Evolutionary conservation across 495 filamentous ascomycete genomes (phyloP), one percentile per base, ranked within the genome.

Genomic region (Penicillium herquei): DNA sequence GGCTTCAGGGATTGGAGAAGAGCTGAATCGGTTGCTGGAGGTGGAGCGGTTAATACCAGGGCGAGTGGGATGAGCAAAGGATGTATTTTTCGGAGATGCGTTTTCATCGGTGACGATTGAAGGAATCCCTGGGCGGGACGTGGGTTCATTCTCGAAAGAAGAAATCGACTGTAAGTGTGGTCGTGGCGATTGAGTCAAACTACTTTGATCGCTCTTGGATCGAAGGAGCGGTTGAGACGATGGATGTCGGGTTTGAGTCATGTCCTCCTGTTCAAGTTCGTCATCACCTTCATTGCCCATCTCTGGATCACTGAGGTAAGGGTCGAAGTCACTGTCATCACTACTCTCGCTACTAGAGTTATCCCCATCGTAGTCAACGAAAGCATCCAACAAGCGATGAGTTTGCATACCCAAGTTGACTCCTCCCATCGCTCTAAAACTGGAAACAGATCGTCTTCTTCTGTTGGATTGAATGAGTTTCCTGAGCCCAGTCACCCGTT

Each of bases 391-490:
- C 6, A 95, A 70, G 45, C 84, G 81, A 48, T 91, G 87, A 9
- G 91, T 91, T 50, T 85, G 84, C 78, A 94, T 93, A 12, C 87
- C 88, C 34, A 93, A 72, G 49, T 72, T 87, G 52, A 86, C 72
- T 21, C 85, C 84, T 17, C 73, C 86, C 21, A 89, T 59, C 46
- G 81, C 82, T 31, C 78, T 75, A 56, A 91, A 70, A 16, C 83
- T 82, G 13, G 82, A 84, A 39, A 92, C 81, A 0, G 86, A 89
- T 21, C 83, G 81, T 51, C 81, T 83, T 59, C 80, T 80, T 56
- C 74, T 77, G 1, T 69, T 64, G 26, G 70, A 75, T 33, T 73
- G 67, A 5, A 85, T 67, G 33, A 85, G 61, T 52, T 68, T 81
- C 55, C 70, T 72, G 32, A 87, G 62, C 11, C 79, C 78, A 39